phyloP scores from a whole-genome alignment of 2,329 filamentous ascomycete species.

The Clonostachys byssicola region DNA sequence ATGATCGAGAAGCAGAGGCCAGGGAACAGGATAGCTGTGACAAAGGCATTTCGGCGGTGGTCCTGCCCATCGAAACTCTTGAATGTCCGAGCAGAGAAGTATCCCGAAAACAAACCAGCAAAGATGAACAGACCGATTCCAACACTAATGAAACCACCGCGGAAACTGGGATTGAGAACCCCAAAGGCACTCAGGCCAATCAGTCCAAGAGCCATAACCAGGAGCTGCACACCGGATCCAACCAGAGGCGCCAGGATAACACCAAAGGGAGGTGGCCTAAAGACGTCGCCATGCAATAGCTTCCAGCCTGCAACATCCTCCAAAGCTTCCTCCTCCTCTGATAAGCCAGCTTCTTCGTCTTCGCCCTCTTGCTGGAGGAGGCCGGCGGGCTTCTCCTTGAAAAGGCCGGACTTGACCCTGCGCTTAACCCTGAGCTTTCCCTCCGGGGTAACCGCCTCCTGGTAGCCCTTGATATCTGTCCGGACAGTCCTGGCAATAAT shows the following conservation, averaged over 20 bases:
- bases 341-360: conserved; percentile 47
- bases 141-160: conserved; percentile 85
- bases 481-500: conserved; percentile 76
- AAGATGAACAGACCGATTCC: conserved; percentile 80
- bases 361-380: conserved; percentile 39
- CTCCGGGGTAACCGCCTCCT: conserved; percentile 62
- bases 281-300: conserved; percentile 82
- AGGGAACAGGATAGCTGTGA: conserved; percentile 75
- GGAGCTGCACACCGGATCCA: conserved; percentile 80
- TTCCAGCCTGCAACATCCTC: conserved; percentile 90
- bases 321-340: conserved; percentile 54
- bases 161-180: conserved; percentile 79
- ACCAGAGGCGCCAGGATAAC: conserved; percentile 74
- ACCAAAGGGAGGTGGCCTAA: conserved; percentile 67
- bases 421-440: conserved; percentile 55
- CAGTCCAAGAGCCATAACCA: conserved; percentile 75
- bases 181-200: conserved; percentile 71
- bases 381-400: conserved; percentile 35
- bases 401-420: conserved; percentile 33
- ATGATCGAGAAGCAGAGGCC: conserved; percentile 71
- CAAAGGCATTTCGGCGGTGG: conserved; percentile 71
- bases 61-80: conserved; percentile 75
- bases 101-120: conserved; percentile 79
- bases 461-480: conserved; percentile 73
- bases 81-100: conserved; percentile 81